Evolutionary conservation across 2,329 filamentous ascomycete species (phyloP), one percentile per base, ranked within the genome.

Genomic region (Emmonsiellopsis sp.): DNA sequence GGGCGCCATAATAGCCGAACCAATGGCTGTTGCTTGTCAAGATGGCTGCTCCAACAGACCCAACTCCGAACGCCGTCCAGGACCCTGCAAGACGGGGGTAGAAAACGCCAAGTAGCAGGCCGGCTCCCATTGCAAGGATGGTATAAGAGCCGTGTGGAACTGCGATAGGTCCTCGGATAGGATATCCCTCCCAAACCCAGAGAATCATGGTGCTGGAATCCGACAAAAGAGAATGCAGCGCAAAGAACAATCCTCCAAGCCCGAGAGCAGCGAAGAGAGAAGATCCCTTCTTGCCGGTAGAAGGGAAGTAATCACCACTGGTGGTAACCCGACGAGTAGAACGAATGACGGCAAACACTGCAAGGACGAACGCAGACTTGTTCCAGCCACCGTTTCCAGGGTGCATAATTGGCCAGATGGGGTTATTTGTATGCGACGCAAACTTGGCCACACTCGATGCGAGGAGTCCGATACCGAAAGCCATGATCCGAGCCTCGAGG

Each of bases 171-270:
- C 93, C 93, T 49, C 87, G 83, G 41, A 97, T 82, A 11, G 93
- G 93, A 63, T 87, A 98, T 6, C 93, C 93, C 62, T 96, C 90
- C 93, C 93, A 98, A 2, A 89, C 89, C 93, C 93, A 98, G 13
- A 91, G 79, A 54, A 97, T 96, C 90, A 98, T 97, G 52, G 93
- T 98, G 74, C 93, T 97, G 0, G 91, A 95, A 67, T 98, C 93
- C 0, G 93, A 96, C 9, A 98, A 79, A 8, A 98, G 77, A 1
- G 91, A 96, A 67, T 97, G 93, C 65, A 97, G 78, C 5, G 81
- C 88, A 64, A 98, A 98, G 65, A 96, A 79, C 7, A 96, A 71
- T 32, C 90, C 92, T 26, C 82, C 90, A 53, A 97, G 71, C 55
- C 93, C 89, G 48, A 93, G 71, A 8, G 84, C 87, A 32, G 89